Evolutionary conservation across 2,329 filamentous ascomycete species (phyloP).

Genomic region (Alternaria gansuensis): DNA sequence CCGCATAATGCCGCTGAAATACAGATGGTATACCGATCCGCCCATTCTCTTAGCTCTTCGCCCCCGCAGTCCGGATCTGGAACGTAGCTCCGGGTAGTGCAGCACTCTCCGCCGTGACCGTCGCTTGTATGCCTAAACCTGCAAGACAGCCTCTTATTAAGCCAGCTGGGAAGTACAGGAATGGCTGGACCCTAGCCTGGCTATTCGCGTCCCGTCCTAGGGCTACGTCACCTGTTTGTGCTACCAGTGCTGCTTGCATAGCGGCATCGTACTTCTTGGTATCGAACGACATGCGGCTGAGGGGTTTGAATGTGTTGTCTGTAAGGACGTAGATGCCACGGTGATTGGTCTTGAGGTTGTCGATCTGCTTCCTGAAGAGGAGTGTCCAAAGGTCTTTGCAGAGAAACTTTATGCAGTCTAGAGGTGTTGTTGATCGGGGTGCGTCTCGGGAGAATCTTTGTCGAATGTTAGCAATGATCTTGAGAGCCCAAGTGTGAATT

Average conservation of each 20-base stretch:
- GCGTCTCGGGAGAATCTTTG: constrained; percentile 80
- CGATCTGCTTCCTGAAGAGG: constrained; percentile 95
- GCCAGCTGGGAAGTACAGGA: constrained; percentile 94
- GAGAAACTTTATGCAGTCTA: constrained; percentile 97
- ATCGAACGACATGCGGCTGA: constrained; percentile 88
- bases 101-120: constrained; percentile 86
- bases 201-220: constrained; percentile 62
- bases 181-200: constrained; percentile 59
- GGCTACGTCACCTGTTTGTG: constrained; percentile 42
- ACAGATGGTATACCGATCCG: background rate
- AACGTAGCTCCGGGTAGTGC: constrained; percentile 91
- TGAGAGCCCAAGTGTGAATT: background rate
- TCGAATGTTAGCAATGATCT: background rate
- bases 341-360: constrained; percentile 98
- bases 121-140: constrained; percentile 89
- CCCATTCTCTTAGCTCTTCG: constrained; percentile 64
- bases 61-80: constrained; percentile 85
- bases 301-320: constrained; percentile 88
- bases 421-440: constrained; percentile 87
- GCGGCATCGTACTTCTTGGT: constrained; percentile 46
- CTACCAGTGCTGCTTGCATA: constrained; percentile 43
- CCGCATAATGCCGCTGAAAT: constrained; percentile 47
- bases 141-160: constrained; percentile 90
- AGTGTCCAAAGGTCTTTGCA: constrained; percentile 98
- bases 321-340: constrained; percentile 95